Evolutionary conservation across 495 filamentous ascomycete species (phyloP).

Genomic region (Cercophora sp.): DNA sequence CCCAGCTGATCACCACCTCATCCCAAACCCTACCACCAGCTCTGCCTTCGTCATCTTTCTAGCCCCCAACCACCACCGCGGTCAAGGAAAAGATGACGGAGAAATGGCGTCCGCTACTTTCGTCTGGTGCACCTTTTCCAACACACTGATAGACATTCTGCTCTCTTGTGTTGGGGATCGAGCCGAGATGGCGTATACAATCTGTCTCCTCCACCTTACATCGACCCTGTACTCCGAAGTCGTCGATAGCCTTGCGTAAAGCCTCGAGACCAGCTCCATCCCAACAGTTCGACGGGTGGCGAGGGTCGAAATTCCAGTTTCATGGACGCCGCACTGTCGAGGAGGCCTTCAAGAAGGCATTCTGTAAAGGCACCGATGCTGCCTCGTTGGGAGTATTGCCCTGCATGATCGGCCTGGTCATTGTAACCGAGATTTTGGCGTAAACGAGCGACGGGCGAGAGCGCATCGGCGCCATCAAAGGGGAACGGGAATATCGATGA

Average conservation of each 20-base stretch:
- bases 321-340: conserved; percentile 25
- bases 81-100: conserved; percentile 27
- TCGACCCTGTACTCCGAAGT: conserved; percentile 52
- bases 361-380: conserved; percentile 21
- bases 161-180: conserved; percentile 47
- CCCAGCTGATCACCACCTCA: too few relatives aligned
- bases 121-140: conserved; percentile 44
- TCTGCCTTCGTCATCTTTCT: too few relatives aligned
- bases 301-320: conserved; percentile 46
- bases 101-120: conserved; percentile 50
- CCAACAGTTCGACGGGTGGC: conserved; percentile 34
- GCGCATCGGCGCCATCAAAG: neutral
- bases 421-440: conserved; percentile 10
- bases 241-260: conserved; percentile 44
- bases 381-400: conserved; percentile 7
- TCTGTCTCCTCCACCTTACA: conserved; percentile 46
- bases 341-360: conserved; percentile 27
- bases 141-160: conserved; percentile 35
- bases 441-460: neutral
- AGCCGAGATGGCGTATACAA: conserved; percentile 47
- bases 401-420: conserved; percentile 8
- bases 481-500: neutral
- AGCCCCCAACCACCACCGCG: too few relatives aligned
- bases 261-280: conserved; percentile 41
- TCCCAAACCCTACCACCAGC: too few relatives aligned